phyloP scores from a whole-genome alignment of 495 filamentous ascomycete species.

The Letharia columbiana region DNA sequence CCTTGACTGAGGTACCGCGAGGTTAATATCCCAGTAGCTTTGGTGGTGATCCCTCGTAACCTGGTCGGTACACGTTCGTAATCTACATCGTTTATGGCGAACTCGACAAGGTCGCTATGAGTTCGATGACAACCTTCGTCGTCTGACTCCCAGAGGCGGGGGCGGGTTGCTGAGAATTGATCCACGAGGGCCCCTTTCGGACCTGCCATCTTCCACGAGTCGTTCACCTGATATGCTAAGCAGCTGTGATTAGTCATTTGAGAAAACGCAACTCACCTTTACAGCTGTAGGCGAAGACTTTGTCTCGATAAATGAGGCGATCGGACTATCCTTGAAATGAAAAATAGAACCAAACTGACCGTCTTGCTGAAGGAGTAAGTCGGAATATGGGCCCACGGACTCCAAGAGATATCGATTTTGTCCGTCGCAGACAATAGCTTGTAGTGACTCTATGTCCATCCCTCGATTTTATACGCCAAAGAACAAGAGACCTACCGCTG shows the following conservation, averaged over 20 bases:
- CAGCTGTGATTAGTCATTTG: too few species aligned
- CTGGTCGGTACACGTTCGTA: background rate
- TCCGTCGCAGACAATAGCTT: background rate
- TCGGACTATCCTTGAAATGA: background rate
- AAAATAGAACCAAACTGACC: background rate
- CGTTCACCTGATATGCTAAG: background rate
- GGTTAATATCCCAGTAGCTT: background rate
- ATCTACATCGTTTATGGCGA: background rate
- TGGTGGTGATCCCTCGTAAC: background rate
- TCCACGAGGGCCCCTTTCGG: background rate
- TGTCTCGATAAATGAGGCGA: background rate
- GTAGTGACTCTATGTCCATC: slow-evolving; percentile 1
- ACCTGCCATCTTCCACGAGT: background rate
- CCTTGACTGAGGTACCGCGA: background rate
- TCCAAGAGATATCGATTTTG: background rate
- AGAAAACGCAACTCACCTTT: background rate
- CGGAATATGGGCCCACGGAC: background rate
- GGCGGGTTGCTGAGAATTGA: background rate
- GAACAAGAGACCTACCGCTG: background rate
- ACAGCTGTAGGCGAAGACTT: background rate
- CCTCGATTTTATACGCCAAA: slow-evolving; percentile 5
- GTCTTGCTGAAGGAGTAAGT: background rate
- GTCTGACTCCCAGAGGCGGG: background rate
- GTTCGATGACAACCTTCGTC: background rate
- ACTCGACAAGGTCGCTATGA: slow-evolving; percentile 4